Base-by-base conservation (phyloP, 768 basidiomycete species). In the Collybia sordida region DNA sequence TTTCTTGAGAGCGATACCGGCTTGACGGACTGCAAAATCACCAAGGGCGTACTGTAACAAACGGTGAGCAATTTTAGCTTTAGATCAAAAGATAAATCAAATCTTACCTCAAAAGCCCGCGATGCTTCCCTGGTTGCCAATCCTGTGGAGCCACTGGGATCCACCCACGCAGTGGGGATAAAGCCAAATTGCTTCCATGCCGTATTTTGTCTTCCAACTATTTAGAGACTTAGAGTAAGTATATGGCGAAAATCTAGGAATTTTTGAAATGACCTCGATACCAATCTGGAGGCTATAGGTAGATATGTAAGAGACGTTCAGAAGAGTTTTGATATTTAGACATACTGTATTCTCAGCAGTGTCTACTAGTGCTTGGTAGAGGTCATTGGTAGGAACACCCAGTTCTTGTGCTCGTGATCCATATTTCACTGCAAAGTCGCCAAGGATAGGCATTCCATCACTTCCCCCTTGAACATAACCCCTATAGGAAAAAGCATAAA, bases 21-120 rank as follows among this genome's bases (percentile, higher is more conserved):
- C 76, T 62, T 79, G 77, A 18, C 77, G 75, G 18, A 80, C 78
- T 2, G 75, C 77, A 45, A 80, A 80, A 56, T 80, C 79, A 6
- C 73, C 72, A 1, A 79, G 59, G 5, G 78, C 69, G 52, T 79
- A 80, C 75, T 78, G 48, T 17, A 17, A 9, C 28, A 22, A 22
- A 21, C 28, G 19, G 38, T 22, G 19, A 27, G 18, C 6, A 25
- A 14, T 22, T 7, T 22, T 7, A 31, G 4, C 8, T 36, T 11
- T 28, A 14, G n/a, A 42, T 25, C 31, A 28, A 7, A 8, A 19
- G 44, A 50, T 38, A 12, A 28, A 21, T 37, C 22, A 44, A 42
- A 22, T 9, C 57, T 15, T 34, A 74, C 77, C 67, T 80, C 78
- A 42, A 68, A 69, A 5, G 76, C 71, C 12, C 78, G 62, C 1